Percentiles rank a stretch among this genome's conserved stretches.
phyloP scores from a whole-genome alignment of 2,329 filamentous ascomycete species.

The Aspergillus spinulosporus region DNA sequence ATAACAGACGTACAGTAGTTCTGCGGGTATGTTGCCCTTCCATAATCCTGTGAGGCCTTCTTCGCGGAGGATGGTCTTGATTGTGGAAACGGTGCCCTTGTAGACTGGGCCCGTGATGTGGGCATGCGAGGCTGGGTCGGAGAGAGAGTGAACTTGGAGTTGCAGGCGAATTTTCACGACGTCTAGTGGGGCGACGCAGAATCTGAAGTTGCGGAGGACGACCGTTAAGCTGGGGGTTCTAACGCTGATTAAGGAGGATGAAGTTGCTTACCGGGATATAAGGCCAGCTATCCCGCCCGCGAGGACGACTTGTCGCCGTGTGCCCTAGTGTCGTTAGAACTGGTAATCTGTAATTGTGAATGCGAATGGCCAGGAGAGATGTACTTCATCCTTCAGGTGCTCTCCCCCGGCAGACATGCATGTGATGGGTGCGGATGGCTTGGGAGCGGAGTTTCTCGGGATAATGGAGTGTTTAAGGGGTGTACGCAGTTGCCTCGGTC shows the following conservation, averaged over 20 bases:
- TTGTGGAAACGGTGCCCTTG: slow-evolving; percentile 36
- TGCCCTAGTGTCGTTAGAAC: slow-evolving; percentile 53
- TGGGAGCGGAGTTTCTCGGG: slow-evolving; percentile 6
- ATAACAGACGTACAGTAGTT: slow-evolving; percentile 91
- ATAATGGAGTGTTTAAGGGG: background rate
- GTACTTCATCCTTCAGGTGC: slow-evolving; percentile 69
- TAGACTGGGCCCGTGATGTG: slow-evolving; percentile 52
- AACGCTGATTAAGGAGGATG: background rate
- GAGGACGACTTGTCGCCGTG: slow-evolving; percentile 63
- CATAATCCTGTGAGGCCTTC: slow-evolving; percentile 63
- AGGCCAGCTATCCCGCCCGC: slow-evolving; percentile 75
- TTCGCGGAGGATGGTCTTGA: slow-evolving; percentile 11
- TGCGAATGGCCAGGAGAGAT: slow-evolving; percentile 4
- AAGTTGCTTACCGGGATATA: slow-evolving; percentile 68
- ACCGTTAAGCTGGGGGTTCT: background rate
- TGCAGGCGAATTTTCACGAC: slow-evolving; percentile 98
- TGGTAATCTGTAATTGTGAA: background rate
- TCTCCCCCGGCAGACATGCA: slow-evolving; percentile 65
- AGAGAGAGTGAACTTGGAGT: slow-evolving; percentile 82
- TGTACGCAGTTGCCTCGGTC: slow-evolving; percentile 3
- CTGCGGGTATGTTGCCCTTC: slow-evolving; percentile 97
- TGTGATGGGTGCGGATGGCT: slow-evolving; percentile 32
- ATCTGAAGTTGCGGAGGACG: slow-evolving; percentile 53
- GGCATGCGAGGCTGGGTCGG: slow-evolving; percentile 66
- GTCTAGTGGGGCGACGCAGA: slow-evolving; percentile 91